Base-by-base conservation (phyloP, 495 filamentous ascomycete species). In the Apiosordaria backusii region DNA sequence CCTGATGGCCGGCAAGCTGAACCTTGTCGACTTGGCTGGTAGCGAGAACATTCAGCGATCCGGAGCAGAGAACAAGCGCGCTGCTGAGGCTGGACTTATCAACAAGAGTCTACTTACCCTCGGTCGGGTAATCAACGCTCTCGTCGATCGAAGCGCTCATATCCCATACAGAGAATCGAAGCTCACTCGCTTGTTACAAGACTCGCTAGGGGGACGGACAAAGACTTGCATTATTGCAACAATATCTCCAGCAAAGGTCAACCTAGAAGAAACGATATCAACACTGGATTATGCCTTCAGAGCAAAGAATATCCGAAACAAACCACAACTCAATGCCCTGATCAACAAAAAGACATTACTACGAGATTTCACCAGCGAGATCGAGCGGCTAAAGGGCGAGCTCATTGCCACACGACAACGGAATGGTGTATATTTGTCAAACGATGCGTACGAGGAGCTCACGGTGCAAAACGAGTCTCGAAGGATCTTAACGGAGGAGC, bases 141-240 rank as follows among this genome's bases (percentile, higher is more conserved):
- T 99, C 19, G 96, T 98, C 29, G 95, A 99, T 72, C 90, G 88
- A 70, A 88, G 90, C 73, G 82, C 87, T 0, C 95, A 98, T 75
- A 97, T 99, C 65, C 95, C 95, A 0, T 99, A 99, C 77, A 81
- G 95, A 66, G 95, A 98, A 76, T 98, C 95, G 1, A 99, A 99
- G 75, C 85, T 99, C 60, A 99, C 95, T 2, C 87, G 95, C 23
- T 81, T 99, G 2, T 80, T 99, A 59, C 95, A 98, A 87, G 96
- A 99, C 72, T 99, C 95, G 16, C 85, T 99, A 0, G 95, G 95
- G 57, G 95, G 95, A 13, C 87, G 88, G 58, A 99, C 95, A 9
- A 99, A 98, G 75, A 99, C 95, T 4, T 98, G 95, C 78, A 99
- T 99, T 69, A 97, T 99, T 70, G 96, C 95, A 3, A 99, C 96